These are phyloP conservation scores for Artemisia annua DNA, from an alignment of 129 eudicot species.

Conservation along the genomic window DNA sequence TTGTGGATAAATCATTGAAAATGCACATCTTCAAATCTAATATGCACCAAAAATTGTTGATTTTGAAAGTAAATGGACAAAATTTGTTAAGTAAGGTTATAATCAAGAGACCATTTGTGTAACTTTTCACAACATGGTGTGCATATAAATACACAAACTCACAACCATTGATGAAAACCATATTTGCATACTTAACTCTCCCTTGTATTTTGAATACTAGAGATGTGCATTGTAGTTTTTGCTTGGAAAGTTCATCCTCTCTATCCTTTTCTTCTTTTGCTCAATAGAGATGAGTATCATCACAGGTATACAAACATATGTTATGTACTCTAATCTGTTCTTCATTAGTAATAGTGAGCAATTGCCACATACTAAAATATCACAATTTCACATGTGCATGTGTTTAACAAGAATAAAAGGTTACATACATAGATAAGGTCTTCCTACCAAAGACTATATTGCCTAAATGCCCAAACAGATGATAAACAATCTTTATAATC, in stretches of 20 bases:
- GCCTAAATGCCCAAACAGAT: too few species aligned
- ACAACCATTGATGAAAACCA: slow-evolving; percentile 22
- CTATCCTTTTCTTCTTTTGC: slow-evolving; percentile 74
- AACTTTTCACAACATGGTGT: slow-evolving; percentile 8
- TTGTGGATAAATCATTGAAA: background rate
- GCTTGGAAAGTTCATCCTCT: slow-evolving; percentile 77
- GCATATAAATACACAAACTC: slow-evolving; percentile 32
- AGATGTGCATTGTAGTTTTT: slow-evolving; percentile 73
- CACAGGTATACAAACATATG: slow-evolving; percentile 47
- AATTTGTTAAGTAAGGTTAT: slow-evolving; percentile 4
- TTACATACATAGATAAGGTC: too few species aligned
- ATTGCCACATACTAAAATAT: too few species aligned
- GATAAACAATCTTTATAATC: too few species aligned
- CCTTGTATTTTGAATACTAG: background rate
- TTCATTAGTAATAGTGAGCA: too few species aligned
- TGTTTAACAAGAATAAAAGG: too few species aligned
- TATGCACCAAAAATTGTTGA: background rate
- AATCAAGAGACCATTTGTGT: slow-evolving; percentile 30
- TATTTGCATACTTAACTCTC: background rate
- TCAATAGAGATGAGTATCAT: slow-evolving; percentile 83
- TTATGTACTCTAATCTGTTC: too few species aligned
- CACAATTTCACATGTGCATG: too few species aligned
- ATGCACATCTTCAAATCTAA: background rate
- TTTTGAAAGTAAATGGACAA: slow-evolving; percentile 1
- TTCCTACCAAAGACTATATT: too few species aligned